A percentile compares a stretch with the other conserved stretches of the same genome.
Evolutionary conservation across 192 early-diverging fungal species (phyloP).

Genomic region (Coemansia sp.): DNA sequence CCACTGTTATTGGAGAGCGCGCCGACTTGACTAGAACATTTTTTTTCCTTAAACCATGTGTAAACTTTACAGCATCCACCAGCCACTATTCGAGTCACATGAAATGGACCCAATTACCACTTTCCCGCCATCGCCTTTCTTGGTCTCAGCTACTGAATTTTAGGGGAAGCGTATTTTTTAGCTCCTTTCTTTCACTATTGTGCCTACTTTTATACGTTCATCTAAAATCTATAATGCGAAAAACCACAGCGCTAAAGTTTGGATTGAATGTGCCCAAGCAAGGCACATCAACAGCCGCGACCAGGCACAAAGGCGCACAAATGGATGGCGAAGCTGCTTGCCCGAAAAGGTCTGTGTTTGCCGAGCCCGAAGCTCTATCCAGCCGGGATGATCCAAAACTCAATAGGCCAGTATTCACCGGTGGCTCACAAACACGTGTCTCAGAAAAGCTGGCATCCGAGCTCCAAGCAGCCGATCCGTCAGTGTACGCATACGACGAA

Average conservation of each 20-base stretch:
- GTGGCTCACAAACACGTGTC: constrained; percentile 13
- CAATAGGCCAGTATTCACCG: neutral
- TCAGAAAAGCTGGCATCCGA: constrained; percentile 21
- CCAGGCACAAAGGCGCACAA: neutral
- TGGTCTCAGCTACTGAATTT: neutral
- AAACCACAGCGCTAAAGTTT: constrained; percentile 28
- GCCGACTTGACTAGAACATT: neutral
- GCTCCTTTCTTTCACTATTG: neutral
- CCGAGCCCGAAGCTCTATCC: neutral
- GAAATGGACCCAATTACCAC: neutral
- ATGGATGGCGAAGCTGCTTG: neutral
- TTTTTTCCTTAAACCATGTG: neutral
- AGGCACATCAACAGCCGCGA: neutral
- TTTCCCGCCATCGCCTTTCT: neutral
- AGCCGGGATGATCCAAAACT: neutral
- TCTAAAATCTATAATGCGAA: constrained; percentile 22
- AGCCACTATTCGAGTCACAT: neutral
- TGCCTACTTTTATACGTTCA: neutral
- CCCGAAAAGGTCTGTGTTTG: constrained; percentile 19
- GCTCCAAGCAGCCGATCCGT: constrained; percentile 20
- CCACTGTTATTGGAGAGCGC: constrained; percentile 3
- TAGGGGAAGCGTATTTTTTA: neutral
- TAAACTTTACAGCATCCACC: neutral
- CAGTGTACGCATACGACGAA: constrained; percentile 45
- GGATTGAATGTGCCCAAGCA: constrained; percentile 43